Percentiles rank a stretch among this genome's conserved stretches.
phyloP scores from a whole-genome alignment of 441 rosid genomes.

The Populus tomentosa region DNA sequence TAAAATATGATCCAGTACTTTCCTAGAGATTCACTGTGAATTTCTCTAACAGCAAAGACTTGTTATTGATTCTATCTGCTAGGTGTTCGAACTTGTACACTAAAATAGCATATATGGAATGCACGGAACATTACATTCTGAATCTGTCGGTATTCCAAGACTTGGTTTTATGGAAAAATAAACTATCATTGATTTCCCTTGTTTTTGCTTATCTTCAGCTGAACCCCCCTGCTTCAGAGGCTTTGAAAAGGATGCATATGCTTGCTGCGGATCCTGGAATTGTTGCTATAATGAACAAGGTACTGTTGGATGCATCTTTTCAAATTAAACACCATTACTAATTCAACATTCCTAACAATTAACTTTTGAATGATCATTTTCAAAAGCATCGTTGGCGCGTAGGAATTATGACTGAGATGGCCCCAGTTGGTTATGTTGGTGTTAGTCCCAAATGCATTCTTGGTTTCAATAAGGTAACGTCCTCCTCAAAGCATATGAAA shows the following conservation, averaged over 20 bases:
- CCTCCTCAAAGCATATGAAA: conserved; percentile 2
- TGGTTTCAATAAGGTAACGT: conserved; percentile 80
- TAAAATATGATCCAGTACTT: not conserved
- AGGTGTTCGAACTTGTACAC: not conserved
- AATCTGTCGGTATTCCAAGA: not conserved
- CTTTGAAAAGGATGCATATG: conserved; percentile 91
- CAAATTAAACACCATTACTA: conserved; percentile 5
- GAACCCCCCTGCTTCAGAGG: conserved; percentile 82
- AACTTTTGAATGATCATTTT: conserved; percentile 14
- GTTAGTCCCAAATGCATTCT: conserved; percentile 81
- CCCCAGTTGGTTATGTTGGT: conserved; percentile 98
- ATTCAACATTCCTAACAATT: conserved; percentile 8
- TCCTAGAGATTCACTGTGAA: not conserved
- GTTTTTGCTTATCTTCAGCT: conserved; percentile 37
- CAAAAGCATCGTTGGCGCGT: conserved; percentile 85
- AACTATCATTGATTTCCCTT: not conserved
- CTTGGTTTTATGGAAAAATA: not conserved
- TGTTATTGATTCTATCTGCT: not conserved
- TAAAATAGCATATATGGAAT: not conserved
- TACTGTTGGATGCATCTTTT: conserved; percentile 15
- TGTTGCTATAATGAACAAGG: conserved; percentile 90
- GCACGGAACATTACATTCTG: not conserved
- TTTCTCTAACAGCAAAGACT: too few species aligned
- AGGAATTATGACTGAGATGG: conserved; percentile 93
- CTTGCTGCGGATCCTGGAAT: conserved; percentile 98